Evolutionary conservation across 129 eudicot species (phyloP).

Genomic region (Flaveria robusta): DNA sequence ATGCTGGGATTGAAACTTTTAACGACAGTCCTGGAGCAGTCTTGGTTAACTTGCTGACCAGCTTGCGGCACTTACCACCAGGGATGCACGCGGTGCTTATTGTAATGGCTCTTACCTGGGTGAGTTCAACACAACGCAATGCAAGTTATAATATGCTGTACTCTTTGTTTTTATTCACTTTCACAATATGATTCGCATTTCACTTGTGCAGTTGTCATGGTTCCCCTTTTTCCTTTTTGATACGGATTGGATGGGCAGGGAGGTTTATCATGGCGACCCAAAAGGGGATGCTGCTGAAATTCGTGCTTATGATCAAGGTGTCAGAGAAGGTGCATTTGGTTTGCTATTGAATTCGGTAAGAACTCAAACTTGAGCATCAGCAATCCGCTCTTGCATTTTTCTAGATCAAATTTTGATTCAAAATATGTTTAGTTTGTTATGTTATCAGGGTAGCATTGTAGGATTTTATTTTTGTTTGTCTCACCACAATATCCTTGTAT

Average conservation of each 20-base stretch:
- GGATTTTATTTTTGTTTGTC: not conserved
- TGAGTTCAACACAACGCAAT: slow-evolving; percentile 25
- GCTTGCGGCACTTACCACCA: slow-evolving; percentile 81
- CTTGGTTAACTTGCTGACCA: slow-evolving; percentile 81
- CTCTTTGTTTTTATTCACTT: not conserved
- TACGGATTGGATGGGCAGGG: slow-evolving; percentile 99
- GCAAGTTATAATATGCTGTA: not conserved
- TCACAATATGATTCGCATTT: not conserved
- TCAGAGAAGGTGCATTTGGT: slow-evolving; percentile 99
- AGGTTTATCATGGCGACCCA: slow-evolving; percentile 90
- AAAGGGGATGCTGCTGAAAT: slow-evolving; percentile 58
- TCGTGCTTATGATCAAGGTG: slow-evolving; percentile 82
- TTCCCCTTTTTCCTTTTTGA: slow-evolving; percentile 97
- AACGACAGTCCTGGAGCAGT: slow-evolving; percentile 85
- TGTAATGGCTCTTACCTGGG: slow-evolving; percentile 95
- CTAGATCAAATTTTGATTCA: not conserved
- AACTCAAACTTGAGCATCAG: slow-evolving; percentile 48
- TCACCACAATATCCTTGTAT: not conserved
- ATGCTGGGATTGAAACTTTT: slow-evolving; percentile 35
- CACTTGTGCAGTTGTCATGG: slow-evolving; percentile 76
- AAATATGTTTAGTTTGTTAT: not conserved
- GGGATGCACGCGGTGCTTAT: slow-evolving; percentile 88
- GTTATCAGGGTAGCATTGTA: too few species aligned
- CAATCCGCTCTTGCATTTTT: not conserved
- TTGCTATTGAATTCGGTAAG: slow-evolving; percentile 98